These are phyloP conservation scores for Xylaria castorea DNA, from an alignment of 495 filamentous ascomycete species.

Conservation along the genomic window DNA sequence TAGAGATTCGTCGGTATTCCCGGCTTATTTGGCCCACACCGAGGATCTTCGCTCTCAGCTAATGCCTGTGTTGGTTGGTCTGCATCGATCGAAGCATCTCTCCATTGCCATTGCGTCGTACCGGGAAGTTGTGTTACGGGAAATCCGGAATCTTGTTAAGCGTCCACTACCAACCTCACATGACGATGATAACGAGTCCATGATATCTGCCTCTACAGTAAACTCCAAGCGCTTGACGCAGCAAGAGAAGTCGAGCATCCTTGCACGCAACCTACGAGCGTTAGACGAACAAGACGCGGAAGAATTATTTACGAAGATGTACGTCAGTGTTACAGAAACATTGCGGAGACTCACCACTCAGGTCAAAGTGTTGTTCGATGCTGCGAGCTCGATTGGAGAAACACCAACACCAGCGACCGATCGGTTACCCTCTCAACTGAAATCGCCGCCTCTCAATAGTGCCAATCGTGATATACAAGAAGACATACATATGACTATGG, in stretches of 20 bases:
- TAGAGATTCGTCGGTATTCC: slow-evolving; percentile 69
- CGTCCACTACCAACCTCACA: slow-evolving; percentile 86
- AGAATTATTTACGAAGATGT: slow-evolving; percentile 80
- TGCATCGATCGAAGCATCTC: slow-evolving; percentile 79
- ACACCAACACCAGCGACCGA: slow-evolving; percentile 35
- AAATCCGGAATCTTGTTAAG: slow-evolving; percentile 87
- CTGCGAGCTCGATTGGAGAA: slow-evolving; percentile 77
- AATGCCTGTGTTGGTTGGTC: slow-evolving; percentile 70
- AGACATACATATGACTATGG: slow-evolving; percentile 82
- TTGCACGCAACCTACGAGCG: slow-evolving; percentile 90
- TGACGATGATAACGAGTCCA: slow-evolving; percentile 91
- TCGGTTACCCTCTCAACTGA: slow-evolving; percentile 52
- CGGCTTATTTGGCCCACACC: slow-evolving; percentile 75
- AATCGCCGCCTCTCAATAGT: slow-evolving; percentile 42
- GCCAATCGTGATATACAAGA: slow-evolving; percentile 66
- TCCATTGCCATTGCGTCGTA: slow-evolving; percentile 82
- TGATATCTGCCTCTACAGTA: slow-evolving; percentile 85
- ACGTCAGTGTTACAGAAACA: slow-evolving; percentile 85
- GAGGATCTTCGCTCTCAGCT: slow-evolving; percentile 72
- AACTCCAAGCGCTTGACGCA: slow-evolving; percentile 71
- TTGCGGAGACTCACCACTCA: slow-evolving; percentile 85
- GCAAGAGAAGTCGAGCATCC: slow-evolving; percentile 86
- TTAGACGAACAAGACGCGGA: slow-evolving; percentile 87
- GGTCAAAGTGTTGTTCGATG: slow-evolving; percentile 93
- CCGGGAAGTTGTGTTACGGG: slow-evolving; percentile 82